Base-by-base conservation (phyloP, 2,329 filamentous ascomycete genomes). In the Aureobasidium sp. region DNA sequence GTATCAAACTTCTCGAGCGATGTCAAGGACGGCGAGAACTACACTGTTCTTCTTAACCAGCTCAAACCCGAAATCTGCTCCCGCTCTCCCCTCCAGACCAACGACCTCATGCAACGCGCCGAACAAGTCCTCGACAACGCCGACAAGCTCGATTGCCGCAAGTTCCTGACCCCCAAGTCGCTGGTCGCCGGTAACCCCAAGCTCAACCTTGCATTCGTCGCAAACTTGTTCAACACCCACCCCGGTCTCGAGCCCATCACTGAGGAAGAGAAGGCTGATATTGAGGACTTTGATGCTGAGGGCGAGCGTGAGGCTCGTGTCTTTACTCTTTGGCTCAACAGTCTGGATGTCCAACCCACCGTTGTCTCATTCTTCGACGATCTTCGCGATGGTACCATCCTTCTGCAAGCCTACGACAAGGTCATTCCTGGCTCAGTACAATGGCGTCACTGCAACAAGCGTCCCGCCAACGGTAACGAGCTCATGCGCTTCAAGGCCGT, bases 291-390 rank as follows among this genome's bases (percentile, higher is more conserved):
- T 69, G 94, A 99, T 74, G 94, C 94, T 0, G 94, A 97, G 78
- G 94, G 94, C 67, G 94, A 99, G 78, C 90, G 94, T 64, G 94
- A 99, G 77, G 94, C 94, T 34, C 86, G 94, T 71, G 94, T 99
- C 11, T 99, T 99, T 73, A 99, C 94, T 7, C 83, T 99, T 21
- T 99, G 94, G 94, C 84, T 99, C 72, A 99, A 99, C 81, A 96
- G 90, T 67, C 79, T 99, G 66, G 93, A 99, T 71, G 94, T 99
- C 34, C 88, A 96, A 73, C 94, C 94, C 0, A 82, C 90, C 3
- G 91, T 99, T n/a, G 89, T 93, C 66, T 97, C 93, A 21, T 90
- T 99, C 79, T 99, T 97, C 71, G 93, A 99, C 69, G 94, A 99
- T 70, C 84, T 99, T 53, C 87, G 91, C 61, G 90, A 97, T 71